Percentiles rank a stretch among this genome's conserved stretches.
Conservation (phyloP, 306 rosid genomes). For the Cucumis hystrix region DNA sequence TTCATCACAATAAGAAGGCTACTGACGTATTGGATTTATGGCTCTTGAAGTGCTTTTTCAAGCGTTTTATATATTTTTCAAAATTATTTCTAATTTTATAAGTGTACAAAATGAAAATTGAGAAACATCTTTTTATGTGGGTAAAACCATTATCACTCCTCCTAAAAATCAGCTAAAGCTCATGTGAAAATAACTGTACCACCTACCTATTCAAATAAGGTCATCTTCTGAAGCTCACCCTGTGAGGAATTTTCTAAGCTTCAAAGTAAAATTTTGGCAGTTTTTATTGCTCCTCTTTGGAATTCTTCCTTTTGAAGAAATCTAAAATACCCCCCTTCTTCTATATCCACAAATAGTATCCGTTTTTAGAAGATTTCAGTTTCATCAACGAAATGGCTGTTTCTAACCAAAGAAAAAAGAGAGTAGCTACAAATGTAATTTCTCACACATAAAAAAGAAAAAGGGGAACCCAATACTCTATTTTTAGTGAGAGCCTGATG, state of each 20-base stretch:
- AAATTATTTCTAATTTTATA: neutral
- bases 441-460: neutral
- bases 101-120: neutral
- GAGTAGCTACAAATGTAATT: neutral
- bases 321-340: neutral
- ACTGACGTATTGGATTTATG: neutral
- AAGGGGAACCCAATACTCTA: neutral
- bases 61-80: neutral
- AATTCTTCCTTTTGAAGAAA: neutral
- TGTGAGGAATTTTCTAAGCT: neutral
- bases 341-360: neutral
- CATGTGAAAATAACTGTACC: neutral
- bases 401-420: neutral
- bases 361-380: neutral
- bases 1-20: neutral
- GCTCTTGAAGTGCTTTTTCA: neutral
- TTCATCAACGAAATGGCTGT: neutral
- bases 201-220: neutral
- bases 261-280: neutral
- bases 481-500: neutral
- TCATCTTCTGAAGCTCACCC: neutral
- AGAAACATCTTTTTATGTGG: neutral
- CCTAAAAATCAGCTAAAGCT: neutral
- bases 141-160: neutral
- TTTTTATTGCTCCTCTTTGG: neutral